A percentile compares a stretch with the other conserved stretches of the same genome.
Evolutionary conservation across 2,329 filamentous ascomycete genomes (phyloP).

Genomic region (Chalaropsis ovoidea): DNA sequence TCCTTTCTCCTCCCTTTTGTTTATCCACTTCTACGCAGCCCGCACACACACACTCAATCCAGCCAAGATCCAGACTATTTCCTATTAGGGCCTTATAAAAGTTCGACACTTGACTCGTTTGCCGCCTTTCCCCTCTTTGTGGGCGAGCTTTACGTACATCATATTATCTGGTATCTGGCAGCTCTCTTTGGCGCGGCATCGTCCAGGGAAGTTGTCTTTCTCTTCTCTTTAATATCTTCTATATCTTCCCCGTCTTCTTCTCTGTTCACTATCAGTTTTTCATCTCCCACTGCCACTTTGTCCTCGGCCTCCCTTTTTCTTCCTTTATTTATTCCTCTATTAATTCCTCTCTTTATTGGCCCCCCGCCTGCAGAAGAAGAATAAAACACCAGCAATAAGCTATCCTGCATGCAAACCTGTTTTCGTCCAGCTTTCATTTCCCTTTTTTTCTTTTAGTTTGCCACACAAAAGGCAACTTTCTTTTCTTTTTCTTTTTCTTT

Average conservation of each 20-base stretch:
- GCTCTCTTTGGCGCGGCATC: not conserved
- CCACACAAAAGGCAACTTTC: not conserved
- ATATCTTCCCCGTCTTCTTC: no score
- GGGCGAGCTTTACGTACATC: no score
- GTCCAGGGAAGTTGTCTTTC: no score
- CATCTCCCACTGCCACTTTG: not conserved
- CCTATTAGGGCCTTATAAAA: conserved; percentile 1
- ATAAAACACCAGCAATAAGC: not conserved
- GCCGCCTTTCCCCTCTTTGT: not conserved
- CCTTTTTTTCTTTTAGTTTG: conserved; percentile 3
- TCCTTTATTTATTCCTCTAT: not conserved
- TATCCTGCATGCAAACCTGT: not conserved
- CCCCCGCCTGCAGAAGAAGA: not conserved
- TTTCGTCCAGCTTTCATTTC: conserved; percentile 7
- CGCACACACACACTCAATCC: not conserved
- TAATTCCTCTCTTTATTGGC: not conserved
- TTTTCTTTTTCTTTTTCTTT: not conserved
- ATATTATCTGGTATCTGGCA: no score
- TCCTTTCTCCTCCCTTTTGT: not conserved
- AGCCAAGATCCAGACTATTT: not conserved
- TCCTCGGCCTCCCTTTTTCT: not conserved
- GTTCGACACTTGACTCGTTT: not conserved
- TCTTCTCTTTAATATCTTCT: no score
- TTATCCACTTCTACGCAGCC: not conserved
- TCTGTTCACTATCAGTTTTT: no score